Percentiles rank a stretch among this genome's conserved stretches.
Evolutionary conservation across 1,284 basidiomycete species (phyloP).

Genomic region (Microbotryum silenes-acaulis): DNA sequence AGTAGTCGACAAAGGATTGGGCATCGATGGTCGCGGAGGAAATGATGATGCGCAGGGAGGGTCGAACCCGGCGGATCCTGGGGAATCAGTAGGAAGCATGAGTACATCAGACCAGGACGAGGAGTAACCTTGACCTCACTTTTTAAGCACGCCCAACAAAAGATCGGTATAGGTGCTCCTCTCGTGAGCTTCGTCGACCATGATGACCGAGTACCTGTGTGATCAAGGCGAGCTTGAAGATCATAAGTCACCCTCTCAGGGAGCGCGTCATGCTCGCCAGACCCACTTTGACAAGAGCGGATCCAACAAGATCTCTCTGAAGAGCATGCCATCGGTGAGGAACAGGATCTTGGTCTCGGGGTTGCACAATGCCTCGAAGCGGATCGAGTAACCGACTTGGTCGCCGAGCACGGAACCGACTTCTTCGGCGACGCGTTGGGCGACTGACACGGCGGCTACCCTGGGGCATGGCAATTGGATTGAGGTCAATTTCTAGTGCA

Average conservation of each 20-base stretch:
- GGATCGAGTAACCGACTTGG: conserved; percentile 43
- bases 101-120: background rate
- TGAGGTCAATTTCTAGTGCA: background rate
- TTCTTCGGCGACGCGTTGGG: conserved; percentile 41
- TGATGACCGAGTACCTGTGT: conserved; percentile 37
- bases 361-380: conserved; percentile 41
- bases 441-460: conserved; percentile 41
- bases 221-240: conserved; percentile 2
- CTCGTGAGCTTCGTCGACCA: conserved; percentile 46
- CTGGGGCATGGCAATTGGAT: conserved; percentile 1
- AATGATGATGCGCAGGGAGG: conserved; percentile 78
- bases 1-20: conserved; percentile 77
- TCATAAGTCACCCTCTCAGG: conserved; percentile 6
- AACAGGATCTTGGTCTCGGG: conserved; percentile 40
- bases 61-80: conserved; percentile 72
- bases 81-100: background rate
- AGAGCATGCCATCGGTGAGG: conserved; percentile 37
- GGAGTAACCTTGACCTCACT: conserved; percentile 40
- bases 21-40: conserved; percentile 95
- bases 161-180: conserved; percentile 42
- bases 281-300: conserved; percentile 30
- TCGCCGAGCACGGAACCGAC: conserved; percentile 56
- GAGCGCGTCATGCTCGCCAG: conserved; percentile 1
- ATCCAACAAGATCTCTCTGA: conserved; percentile 35
- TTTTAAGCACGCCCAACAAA: conserved; percentile 42